These are phyloP conservation scores for Mycena latifolia DNA, from an alignment of 768 basidiomycete species.

Conservation along the genomic window DNA sequence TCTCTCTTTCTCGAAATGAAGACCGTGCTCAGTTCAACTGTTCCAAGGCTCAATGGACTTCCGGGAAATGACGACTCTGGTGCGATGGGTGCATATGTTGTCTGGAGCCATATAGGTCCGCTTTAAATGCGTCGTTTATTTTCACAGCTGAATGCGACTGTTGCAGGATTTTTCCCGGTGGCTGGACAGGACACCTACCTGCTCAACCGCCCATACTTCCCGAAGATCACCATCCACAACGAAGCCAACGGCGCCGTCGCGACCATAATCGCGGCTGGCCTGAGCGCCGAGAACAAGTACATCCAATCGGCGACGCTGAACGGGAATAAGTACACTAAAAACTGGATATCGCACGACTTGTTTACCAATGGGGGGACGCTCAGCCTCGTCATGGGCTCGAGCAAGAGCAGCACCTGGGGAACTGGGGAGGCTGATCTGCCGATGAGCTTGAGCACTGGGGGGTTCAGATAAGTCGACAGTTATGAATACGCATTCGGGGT, in stretches of 20 bases:
- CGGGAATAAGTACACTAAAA: slow-evolving; percentile 22
- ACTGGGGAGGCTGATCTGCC: slow-evolving; percentile 21
- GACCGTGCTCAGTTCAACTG: neutral
- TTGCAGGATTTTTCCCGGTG: slow-evolving; percentile 33
- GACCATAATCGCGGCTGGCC: slow-evolving; percentile 27
- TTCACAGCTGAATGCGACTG: neutral
- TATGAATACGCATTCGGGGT: no score
- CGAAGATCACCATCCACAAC: slow-evolving; percentile 34
- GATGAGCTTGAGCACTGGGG: slow-evolving; percentile 28
- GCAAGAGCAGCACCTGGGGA: slow-evolving; percentile 25
- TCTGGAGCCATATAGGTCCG: slow-evolving; percentile 34
- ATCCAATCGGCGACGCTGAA: slow-evolving; percentile 34
- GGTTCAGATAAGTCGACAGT: slow-evolving; percentile 18
- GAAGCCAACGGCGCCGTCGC: slow-evolving; percentile 26
- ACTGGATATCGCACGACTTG: slow-evolving; percentile 29
- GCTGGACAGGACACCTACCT: slow-evolving; percentile 35
- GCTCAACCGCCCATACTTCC: slow-evolving; percentile 35
- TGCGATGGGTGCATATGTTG: slow-evolving; percentile 34
- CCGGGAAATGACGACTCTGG: slow-evolving; percentile 34
- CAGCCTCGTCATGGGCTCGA: slow-evolving; percentile 22
- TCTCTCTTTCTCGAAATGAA: neutral
- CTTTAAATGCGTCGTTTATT: neutral
- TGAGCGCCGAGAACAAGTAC: slow-evolving; percentile 31
- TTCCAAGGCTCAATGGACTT: slow-evolving; percentile 24
- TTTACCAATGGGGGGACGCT: slow-evolving; percentile 20